phyloP scores from a whole-genome alignment of 495 filamentous ascomycete species.

The Lepidopterella palustris region DNA sequence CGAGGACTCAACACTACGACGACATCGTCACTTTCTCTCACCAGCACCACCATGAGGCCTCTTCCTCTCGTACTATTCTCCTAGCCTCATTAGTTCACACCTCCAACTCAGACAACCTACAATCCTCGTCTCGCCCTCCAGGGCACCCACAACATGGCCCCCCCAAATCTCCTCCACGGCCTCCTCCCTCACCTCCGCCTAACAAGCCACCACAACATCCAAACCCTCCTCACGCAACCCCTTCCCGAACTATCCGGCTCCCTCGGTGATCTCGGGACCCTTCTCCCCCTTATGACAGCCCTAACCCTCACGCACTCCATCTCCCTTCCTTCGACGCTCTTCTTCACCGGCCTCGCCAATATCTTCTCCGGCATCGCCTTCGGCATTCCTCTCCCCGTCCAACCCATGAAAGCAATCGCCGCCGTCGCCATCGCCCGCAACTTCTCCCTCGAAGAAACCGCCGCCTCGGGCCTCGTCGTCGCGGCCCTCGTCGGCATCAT shows the following conservation, averaged over 20 bases:
- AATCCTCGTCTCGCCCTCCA: not conserved
- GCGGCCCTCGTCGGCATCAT: conserved; percentile 64
- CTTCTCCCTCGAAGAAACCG: conserved; percentile 59
- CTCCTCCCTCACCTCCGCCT: conserved; percentile 15
- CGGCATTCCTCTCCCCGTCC: conserved; percentile 79
- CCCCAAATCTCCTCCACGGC: not conserved
- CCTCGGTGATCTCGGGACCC: conserved; percentile 83
- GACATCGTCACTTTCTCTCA: not conserved
- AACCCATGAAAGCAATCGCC: conserved; percentile 70
- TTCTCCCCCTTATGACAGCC: conserved; percentile 82
- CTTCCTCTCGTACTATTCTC: not conserved
- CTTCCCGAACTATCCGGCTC: conserved; percentile 82
- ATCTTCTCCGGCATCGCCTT: conserved; percentile 73
- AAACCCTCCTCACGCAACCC: conserved; percentile 49
- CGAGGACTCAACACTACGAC: not conserved
- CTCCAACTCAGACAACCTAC: not conserved
- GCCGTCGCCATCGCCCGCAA: conserved; percentile 69
- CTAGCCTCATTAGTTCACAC: not conserved
- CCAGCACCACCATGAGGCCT: too few species aligned
- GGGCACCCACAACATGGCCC: not conserved
- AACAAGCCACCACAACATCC: conserved; percentile 41
- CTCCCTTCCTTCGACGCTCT: conserved; percentile 71
- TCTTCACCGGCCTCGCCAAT: conserved; percentile 84
- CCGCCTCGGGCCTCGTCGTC: conserved; percentile 74
- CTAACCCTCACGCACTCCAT: conserved; percentile 68